Evolutionary conservation across 495 filamentous ascomycete genomes (phyloP).

Genomic region (Penicillium crystallinum): DNA sequence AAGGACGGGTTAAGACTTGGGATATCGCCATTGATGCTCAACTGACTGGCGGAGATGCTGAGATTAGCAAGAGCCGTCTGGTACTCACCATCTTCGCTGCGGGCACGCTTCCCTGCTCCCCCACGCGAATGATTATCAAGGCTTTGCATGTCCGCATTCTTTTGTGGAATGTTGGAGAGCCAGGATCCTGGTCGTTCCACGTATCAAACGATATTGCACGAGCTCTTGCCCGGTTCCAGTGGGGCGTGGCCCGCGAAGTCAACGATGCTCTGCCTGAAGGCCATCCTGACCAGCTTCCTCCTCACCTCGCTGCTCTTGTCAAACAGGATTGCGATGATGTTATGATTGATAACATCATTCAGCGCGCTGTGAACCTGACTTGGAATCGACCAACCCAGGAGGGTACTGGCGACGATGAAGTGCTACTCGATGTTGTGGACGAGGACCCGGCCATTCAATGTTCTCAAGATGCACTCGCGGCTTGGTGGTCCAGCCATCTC

Average conservation of each 20-base stretch:
- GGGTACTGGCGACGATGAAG: constrained; percentile 54
- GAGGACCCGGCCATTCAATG: constrained; percentile 83
- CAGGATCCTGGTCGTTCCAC: constrained; percentile 54
- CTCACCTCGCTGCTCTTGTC: constrained; percentile 67
- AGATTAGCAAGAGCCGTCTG: constrained; percentile 82
- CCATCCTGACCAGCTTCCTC: constrained; percentile 61
- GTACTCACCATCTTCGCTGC: constrained; percentile 85
- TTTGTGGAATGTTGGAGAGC: constrained; percentile 69
- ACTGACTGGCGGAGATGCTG: constrained; percentile 85
- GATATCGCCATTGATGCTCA: constrained; percentile 92
- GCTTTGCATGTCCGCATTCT: constrained; percentile 86
- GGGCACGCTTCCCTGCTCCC: constrained; percentile 79
- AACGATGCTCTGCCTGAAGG: constrained; percentile 55
- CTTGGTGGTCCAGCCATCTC: constrained; percentile 81
- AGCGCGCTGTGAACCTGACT: constrained; percentile 84
- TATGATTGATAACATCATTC: constrained; percentile 67
- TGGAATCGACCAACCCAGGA: constrained; percentile 76
- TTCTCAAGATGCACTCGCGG: constrained; percentile 82
- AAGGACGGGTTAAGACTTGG: constrained; percentile 86
- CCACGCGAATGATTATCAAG: constrained; percentile 83
- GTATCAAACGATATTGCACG: constrained; percentile 61
- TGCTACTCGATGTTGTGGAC: constrained; percentile 76
- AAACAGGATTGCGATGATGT: constrained; percentile 75
- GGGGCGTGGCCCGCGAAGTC: constrained; percentile 70
- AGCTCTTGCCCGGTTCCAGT: constrained; percentile 66